A percentile compares a stretch with the other conserved stretches of the same genome.
Conservation (phyloP, 805 yeast species). For the Candida gorgasii region DNA sequence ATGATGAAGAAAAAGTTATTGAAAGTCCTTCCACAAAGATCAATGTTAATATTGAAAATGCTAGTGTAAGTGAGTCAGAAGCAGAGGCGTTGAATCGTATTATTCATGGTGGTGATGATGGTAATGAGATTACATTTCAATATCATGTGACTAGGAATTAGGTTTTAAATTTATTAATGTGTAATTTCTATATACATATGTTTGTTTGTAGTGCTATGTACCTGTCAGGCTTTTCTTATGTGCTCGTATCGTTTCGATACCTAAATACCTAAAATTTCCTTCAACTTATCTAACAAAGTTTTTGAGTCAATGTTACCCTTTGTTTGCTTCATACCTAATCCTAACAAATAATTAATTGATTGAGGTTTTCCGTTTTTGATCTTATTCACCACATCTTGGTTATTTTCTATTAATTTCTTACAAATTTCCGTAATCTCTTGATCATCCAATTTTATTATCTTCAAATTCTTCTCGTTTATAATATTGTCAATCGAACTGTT, state of each 20-base stretch:
- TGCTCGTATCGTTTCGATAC: too few relatives aligned
- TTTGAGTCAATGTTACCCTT: constrained; percentile 59
- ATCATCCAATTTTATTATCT: constrained; percentile 28
- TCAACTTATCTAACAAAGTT: constrained; percentile 27
- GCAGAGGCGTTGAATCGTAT: constrained; percentile 12
- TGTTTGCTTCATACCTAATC: constrained; percentile 78
- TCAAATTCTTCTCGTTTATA: constrained; percentile 56
- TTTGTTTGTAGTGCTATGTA: too few relatives aligned
- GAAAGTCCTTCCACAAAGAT: neutral
- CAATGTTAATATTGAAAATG: constrained; percentile 8
- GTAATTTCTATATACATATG: constrained; percentile 9
- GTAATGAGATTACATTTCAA: constrained; percentile 8
- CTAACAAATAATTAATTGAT: constrained; percentile 76
- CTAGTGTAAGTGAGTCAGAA: constrained; percentile 10
- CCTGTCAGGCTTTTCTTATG: too few relatives aligned
- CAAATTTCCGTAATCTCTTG: constrained; percentile 44
- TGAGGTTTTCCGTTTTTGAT: constrained; percentile 54
- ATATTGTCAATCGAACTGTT: constrained; percentile 40
- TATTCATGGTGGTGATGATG: constrained; percentile 9
- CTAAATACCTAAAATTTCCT: constrained; percentile 14
- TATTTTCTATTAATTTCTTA: constrained; percentile 39
- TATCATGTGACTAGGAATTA: constrained; percentile 8
- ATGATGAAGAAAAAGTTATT: constrained; percentile 8
- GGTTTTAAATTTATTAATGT: neutral
- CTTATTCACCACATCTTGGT: constrained; percentile 57